Evolutionary conservation across 495 filamentous ascomycete genomes (phyloP).

Genomic region (Penicillium robsamsonii): DNA sequence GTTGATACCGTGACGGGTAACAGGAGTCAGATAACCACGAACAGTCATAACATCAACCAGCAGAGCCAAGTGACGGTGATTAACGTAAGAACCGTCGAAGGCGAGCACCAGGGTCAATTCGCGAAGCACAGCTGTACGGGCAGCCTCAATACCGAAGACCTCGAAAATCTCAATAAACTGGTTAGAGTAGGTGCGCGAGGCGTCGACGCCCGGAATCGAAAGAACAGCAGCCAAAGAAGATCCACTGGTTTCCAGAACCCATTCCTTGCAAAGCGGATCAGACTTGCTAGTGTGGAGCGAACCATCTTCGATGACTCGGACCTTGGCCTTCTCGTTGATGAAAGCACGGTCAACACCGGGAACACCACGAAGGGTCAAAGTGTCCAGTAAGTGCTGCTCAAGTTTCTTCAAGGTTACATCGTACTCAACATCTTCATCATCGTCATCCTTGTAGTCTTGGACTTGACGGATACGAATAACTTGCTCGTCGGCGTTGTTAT

Average conservation of each 20-base stretch:
- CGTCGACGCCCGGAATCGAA: slow-evolving; percentile 82
- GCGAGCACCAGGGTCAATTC: slow-evolving; percentile 89
- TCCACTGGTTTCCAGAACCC: slow-evolving; percentile 91
- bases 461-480: slow-evolving; percentile 91
- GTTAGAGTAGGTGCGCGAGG: slow-evolving; percentile 88
- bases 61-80: slow-evolving; percentile 95
- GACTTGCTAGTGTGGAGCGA: slow-evolving; percentile 65
- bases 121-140: slow-evolving; percentile 76
- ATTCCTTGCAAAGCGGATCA: slow-evolving; percentile 75
- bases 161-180: slow-evolving; percentile 90
- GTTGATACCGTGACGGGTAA: slow-evolving; percentile 98
- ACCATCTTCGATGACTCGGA: slow-evolving; percentile 63
- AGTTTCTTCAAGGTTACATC: slow-evolving; percentile 88
- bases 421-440: slow-evolving; percentile 79
- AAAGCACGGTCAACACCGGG: slow-evolving; percentile 85
- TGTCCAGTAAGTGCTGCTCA: slow-evolving; percentile 86
- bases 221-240: slow-evolving; percentile 81
- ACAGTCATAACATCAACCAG: slow-evolving; percentile 98
- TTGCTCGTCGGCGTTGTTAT: slow-evolving; percentile 95
- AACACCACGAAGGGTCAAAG: slow-evolving; percentile 85
- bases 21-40: slow-evolving; percentile 86
- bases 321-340: slow-evolving; percentile 73
- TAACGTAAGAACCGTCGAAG: slow-evolving; percentile 98
- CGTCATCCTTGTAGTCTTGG: slow-evolving; percentile 65
- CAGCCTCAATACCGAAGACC: slow-evolving; percentile 94